These are phyloP conservation scores for Uronychia binucleata DNA, from an alignment of 73 alveolate species.

Conservation along the genomic window DNA sequence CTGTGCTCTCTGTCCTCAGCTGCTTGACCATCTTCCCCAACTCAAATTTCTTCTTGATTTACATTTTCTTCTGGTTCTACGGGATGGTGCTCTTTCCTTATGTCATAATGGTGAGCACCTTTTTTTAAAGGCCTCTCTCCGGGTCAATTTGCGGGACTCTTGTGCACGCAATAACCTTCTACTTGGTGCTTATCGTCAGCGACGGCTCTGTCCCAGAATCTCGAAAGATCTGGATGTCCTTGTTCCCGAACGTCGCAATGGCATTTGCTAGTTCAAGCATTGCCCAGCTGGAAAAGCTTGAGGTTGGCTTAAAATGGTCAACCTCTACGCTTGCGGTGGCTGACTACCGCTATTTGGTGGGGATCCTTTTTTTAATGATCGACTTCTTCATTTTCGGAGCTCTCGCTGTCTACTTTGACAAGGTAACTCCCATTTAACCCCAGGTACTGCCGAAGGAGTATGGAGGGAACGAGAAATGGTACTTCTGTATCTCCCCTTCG, in stretches of 20 bases:
- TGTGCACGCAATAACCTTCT: slow-evolving; percentile 47
- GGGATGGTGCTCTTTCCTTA: slow-evolving; percentile 4
- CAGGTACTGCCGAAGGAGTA: slow-evolving; percentile 75
- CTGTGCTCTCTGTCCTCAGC: neutral
- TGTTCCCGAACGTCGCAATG: slow-evolving; percentile 16
- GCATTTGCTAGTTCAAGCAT: slow-evolving; percentile 17
- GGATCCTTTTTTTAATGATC: neutral
- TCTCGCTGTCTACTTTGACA: slow-evolving; percentile 69
- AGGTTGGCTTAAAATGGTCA: slow-evolving; percentile 21
- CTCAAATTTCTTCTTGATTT: slow-evolving; percentile 11
- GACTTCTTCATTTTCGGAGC: neutral
- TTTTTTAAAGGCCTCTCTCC: slow-evolving; percentile 61
- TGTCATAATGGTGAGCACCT: slow-evolving; percentile 33
- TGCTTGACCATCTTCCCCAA: neutral
- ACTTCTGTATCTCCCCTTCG: slow-evolving; percentile 48
- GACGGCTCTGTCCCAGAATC: slow-evolving; percentile 16
- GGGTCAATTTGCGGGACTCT: slow-evolving; percentile 36
- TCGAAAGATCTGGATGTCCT: neutral
- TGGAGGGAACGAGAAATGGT: slow-evolving; percentile 78
- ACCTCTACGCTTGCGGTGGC: slow-evolving; percentile 11
- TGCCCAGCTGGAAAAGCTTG: neutral
- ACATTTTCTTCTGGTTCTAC: slow-evolving; percentile 32
- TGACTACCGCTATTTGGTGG: neutral
- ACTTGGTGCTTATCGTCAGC: slow-evolving; percentile 44
- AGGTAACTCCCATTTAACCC: neutral